Percentiles rank a stretch among this genome's conserved stretches.
Conservation (phyloP, 345 rosid genomes). For the Salix caprea region DNA sequence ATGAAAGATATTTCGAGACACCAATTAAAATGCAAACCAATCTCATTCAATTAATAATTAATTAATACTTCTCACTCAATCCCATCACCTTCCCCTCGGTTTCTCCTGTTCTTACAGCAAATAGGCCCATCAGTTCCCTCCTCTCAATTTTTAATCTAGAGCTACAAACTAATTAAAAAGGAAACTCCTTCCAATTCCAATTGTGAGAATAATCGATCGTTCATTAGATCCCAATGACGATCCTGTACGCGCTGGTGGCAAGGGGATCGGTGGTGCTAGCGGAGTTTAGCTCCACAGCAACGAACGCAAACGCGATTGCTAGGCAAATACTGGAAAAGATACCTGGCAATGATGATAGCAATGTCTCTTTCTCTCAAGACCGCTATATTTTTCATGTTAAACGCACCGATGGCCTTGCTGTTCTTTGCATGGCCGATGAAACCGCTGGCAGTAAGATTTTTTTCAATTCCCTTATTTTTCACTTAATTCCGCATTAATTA, state of each 20-base stretch:
- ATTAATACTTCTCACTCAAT: too few species aligned
- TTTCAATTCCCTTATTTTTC: background rate
- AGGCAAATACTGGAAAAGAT: slow-evolving; percentile 77
- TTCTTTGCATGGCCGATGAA: slow-evolving; percentile 96
- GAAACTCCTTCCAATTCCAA: background rate
- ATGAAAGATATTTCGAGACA: too few species aligned
- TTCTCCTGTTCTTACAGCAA: too few species aligned
- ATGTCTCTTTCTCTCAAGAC: slow-evolving; percentile 91
- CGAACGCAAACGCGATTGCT: slow-evolving; percentile 80
- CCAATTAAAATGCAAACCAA: too few species aligned
- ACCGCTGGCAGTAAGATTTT: slow-evolving; percentile 66
- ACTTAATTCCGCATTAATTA: background rate
- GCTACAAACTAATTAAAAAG: background rate
- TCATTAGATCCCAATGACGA: slow-evolving; percentile 51
- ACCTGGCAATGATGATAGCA: slow-evolving; percentile 65
- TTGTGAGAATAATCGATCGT: background rate
- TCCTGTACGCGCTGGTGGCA: slow-evolving; percentile 83
- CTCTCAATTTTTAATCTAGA: background rate
- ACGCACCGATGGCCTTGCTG: slow-evolving; percentile 97
- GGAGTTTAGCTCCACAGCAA: slow-evolving; percentile 67
- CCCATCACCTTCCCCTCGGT: too few species aligned
- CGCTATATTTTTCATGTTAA: slow-evolving; percentile 87
- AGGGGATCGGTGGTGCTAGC: slow-evolving; percentile 88
- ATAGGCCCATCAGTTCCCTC: background rate
- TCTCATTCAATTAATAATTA: too few species aligned